phyloP scores from a whole-genome alignment of 2,329 filamentous ascomycete genomes.

The Aspergillus clavatus region DNA sequence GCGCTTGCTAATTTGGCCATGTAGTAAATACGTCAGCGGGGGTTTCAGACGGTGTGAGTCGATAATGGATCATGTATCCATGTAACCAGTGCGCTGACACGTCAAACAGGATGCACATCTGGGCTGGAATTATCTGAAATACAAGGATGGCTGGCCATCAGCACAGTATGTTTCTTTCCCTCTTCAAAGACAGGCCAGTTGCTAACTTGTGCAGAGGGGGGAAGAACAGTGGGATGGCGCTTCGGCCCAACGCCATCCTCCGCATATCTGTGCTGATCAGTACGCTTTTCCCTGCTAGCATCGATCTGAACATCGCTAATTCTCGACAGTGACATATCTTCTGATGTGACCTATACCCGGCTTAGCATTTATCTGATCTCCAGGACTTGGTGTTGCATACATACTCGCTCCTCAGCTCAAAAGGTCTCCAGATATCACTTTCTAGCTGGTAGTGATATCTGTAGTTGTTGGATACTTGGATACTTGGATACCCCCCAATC shows the following conservation, averaged over 20 bases:
- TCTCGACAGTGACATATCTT: background rate
- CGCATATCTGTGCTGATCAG: slow-evolving; percentile 4
- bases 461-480: too few relatives aligned
- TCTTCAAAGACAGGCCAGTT: background rate
- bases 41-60: slow-evolving; percentile 24
- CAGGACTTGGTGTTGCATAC: too few relatives aligned
- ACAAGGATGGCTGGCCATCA: slow-evolving; percentile 36
- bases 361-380: too few relatives aligned
- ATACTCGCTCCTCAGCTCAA: too few relatives aligned
- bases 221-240: slow-evolving; percentile 4
- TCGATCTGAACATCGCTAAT: slow-evolving; percentile 13
- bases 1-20: background rate
- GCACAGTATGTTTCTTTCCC: slow-evolving; percentile 11
- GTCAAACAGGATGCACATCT: slow-evolving; percentile 30
- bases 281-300: background rate
- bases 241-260: slow-evolving; percentile 2
- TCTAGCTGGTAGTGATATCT: too few relatives aligned
- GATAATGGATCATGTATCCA: background rate
- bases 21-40: slow-evolving; percentile 32
- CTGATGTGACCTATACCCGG: too few relatives aligned
- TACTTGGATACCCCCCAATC: too few relatives aligned
- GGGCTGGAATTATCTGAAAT: slow-evolving; percentile 37
- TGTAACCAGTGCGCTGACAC: slow-evolving; percentile 6
- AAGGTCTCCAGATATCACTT: too few relatives aligned
- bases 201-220: slow-evolving; percentile 2